Evolutionary conservation across 257 asterid genomes (phyloP).

Genomic region (Agastache rugosa): DNA sequence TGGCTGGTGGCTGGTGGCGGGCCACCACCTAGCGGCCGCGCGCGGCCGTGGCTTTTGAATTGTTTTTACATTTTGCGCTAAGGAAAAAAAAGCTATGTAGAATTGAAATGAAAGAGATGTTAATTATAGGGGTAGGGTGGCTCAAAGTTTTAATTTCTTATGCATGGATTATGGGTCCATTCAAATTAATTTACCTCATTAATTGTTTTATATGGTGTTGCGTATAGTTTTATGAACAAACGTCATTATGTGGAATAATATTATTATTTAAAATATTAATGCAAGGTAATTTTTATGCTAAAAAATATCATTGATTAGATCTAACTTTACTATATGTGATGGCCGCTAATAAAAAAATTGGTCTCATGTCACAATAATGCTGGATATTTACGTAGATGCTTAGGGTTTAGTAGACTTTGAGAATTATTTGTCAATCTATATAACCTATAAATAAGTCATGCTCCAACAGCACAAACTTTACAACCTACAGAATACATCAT

Average conservation of each 20-base stretch:
- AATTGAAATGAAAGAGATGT: not conserved
- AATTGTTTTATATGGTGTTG: not conserved
- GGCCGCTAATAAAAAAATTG: not conserved
- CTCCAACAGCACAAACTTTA: not conserved
- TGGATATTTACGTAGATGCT: not conserved
- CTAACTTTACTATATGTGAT: not conserved
- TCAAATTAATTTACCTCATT: not conserved
- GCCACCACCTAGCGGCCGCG: constrained; percentile 40
- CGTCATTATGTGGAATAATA: not conserved
- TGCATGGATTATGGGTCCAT: constrained; percentile 12
- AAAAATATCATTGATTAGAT: not conserved
- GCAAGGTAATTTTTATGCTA: not conserved
- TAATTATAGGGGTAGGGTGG: not conserved
- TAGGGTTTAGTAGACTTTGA: not conserved
- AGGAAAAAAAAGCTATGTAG: constrained; percentile 16
- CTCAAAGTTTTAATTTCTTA: not conserved
- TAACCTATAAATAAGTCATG: not conserved
- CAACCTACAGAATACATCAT: not conserved
- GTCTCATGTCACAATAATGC: not conserved
- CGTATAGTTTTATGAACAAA: not conserved
- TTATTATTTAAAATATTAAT: not conserved
- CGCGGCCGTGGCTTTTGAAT: constrained; percentile 34
- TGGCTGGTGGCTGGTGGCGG: constrained; percentile 31
- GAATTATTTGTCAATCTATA: not conserved
- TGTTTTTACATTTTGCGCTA: constrained; percentile 9